phyloP scores from a whole-genome alignment of 495 filamentous ascomycete genomes.

The Penicillium lividum region DNA sequence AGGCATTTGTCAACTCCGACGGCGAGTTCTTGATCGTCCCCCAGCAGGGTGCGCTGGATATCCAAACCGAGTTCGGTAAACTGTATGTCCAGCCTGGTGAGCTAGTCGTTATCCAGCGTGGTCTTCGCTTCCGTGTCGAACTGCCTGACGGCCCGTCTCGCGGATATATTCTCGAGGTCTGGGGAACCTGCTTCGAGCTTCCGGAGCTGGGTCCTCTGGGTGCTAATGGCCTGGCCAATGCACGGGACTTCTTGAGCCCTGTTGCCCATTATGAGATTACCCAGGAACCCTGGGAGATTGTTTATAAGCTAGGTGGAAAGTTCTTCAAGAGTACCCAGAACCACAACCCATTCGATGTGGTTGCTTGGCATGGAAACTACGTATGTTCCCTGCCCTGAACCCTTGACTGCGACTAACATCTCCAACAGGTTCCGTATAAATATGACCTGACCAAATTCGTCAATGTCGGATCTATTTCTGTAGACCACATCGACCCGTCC shows the following conservation, averaged over 20 bases:
- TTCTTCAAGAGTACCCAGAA: conserved; percentile 51
- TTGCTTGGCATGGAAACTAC: conserved; percentile 56
- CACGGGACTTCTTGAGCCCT: conserved; percentile 50
- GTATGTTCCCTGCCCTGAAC: conserved; percentile 17
- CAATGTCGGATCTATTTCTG: conserved; percentile 51
- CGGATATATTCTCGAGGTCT: conserved; percentile 53
- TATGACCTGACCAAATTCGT: conserved; percentile 56
- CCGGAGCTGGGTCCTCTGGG: conserved; percentile 54
- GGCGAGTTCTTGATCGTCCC: conserved; percentile 52
- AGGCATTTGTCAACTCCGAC: conserved; percentile 51
- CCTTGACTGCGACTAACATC: conserved; percentile 9
- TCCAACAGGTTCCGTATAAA: conserved; percentile 43
- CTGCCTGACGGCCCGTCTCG: conserved; percentile 48
- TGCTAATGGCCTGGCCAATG: conserved; percentile 52
- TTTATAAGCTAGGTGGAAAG: conserved; percentile 53
- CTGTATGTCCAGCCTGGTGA: conserved; percentile 51
- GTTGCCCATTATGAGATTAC: conserved; percentile 44
- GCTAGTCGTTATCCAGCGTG: conserved; percentile 49
- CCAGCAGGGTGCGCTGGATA: conserved; percentile 48
- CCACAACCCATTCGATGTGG: conserved; percentile 54
- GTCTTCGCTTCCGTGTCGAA: conserved; percentile 48
- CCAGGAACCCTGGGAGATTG: conserved; percentile 45
- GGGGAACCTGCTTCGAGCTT: conserved; percentile 49
- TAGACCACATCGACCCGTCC: conserved; percentile 54
- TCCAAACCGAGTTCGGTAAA: conserved; percentile 52